Evolutionary conservation across 1,284 basidiomycete genomes (phyloP), one percentile per base, ranked within the genome.

Genomic region (Apiotrichum brassicae): DNA sequence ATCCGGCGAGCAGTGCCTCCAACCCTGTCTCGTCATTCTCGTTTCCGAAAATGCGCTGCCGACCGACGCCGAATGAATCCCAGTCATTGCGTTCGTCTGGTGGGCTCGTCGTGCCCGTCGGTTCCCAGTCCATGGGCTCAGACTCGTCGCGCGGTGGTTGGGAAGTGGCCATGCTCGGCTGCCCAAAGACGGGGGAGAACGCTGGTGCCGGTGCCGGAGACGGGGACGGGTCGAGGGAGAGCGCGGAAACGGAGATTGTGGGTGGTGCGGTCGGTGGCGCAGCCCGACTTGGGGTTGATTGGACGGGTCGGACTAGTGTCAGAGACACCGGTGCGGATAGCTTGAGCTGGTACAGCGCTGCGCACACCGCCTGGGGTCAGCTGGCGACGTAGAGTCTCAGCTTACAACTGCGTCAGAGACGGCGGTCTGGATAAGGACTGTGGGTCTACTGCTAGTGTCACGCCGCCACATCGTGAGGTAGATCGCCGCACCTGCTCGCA

Each of bases 41-140:
- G 20, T 38, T 34, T 1, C 63, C 57, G 43, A 68, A 71, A 59
- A 71, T 65, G 26, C 68, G 51, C 50, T 71, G 69, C 38, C 50
- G 61, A 33, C 63, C 62, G 6, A 57, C 53, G 0, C 56, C 69
- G 44, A 71, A 71, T 5, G 28, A 46, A 45, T 70, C 64, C 69
- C 69, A 71, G 38, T 66, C 62, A 13, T 16, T 35, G n/a, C 30
- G 6, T 12, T 59, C 43, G 6, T 25, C 43, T 14, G 32, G 32
- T 14, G 32, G 18, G 23, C 4, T 12, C n/a, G 28, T n/a, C 36
- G 26, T 24, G n/a, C 54, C 52, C 12, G 38, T 47, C 7, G 68
- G 65, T 48, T 71, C 69, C 69, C 69, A 71, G 35, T 71, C 69
- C 69, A 71, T 71, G 6, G 59, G 48, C 19, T 65, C 62, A 14